phyloP scores from a whole-genome alignment of 1,284 basidiomycete genomes.

The Flammula alnicola region DNA sequence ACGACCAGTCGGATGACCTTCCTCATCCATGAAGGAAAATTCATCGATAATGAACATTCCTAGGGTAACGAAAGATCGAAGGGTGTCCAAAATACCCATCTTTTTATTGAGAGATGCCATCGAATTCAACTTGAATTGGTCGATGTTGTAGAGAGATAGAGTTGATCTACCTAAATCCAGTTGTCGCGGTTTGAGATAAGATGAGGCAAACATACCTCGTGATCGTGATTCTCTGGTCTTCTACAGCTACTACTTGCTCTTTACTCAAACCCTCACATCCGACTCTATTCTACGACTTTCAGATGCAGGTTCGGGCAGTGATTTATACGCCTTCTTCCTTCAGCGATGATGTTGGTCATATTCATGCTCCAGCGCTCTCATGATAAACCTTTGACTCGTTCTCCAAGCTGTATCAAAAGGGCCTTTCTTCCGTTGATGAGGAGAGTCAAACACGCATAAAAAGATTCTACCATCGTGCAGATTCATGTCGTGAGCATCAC shows the following conservation, averaged over 20 bases:
- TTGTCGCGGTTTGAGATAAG: slow-evolving; percentile 1
- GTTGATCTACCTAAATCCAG: no score
- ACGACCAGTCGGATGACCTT: slow-evolving; percentile 54
- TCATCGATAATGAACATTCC: slow-evolving; percentile 94
- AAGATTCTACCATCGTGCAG: slow-evolving; percentile 69
- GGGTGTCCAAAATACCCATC: background rate
- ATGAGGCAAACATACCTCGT: no score
- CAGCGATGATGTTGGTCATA: slow-evolving; percentile 56
- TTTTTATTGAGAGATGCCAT: no score
- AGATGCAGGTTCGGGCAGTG: slow-evolving; percentile 62
- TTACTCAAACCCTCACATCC: background rate
- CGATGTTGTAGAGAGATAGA: no score
- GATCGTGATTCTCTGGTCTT: slow-evolving; percentile 2
- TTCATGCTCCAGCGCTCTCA: slow-evolving; percentile 9
- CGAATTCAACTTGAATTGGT: no score
- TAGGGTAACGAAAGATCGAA: slow-evolving; percentile 56
- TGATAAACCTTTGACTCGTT: slow-evolving; percentile 8
- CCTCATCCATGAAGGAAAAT: slow-evolving; percentile 64
- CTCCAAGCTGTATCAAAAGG: slow-evolving; percentile 59
- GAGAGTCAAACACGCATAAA: slow-evolving; percentile 58
- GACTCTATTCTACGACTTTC: background rate
- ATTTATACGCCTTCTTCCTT: slow-evolving; percentile 51
- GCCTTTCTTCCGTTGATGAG: slow-evolving; percentile 58
- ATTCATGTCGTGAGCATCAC: slow-evolving; percentile 70
- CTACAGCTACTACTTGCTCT: background rate